A percentile compares a stretch with the other conserved stretches of the same genome.
phyloP scores from a whole-genome alignment of 176 grass and related monocot species.

The Eleusine coracana region DNA sequence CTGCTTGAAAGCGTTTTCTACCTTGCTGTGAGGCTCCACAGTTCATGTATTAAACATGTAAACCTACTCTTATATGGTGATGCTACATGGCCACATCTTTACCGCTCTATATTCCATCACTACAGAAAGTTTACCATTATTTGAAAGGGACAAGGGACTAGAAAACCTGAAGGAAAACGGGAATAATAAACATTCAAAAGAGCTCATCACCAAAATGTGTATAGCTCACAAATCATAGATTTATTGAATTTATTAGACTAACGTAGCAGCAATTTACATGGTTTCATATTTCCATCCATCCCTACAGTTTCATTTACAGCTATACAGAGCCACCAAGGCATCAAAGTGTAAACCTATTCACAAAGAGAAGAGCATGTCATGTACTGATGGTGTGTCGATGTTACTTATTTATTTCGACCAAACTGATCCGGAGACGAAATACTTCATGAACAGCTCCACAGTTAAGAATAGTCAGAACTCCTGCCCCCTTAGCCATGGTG shows the following conservation, averaged over 20 bases:
- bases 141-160: not conserved
- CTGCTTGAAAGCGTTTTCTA: not conserved
- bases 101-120: not conserved
- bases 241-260: slow-evolving; percentile 32
- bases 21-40: not conserved
- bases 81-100: not conserved
- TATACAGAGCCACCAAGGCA: slow-evolving; percentile 21
- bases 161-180: not conserved
- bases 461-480: slow-evolving; percentile 66
- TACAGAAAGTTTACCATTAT: not conserved
- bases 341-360: slow-evolving; percentile 43
- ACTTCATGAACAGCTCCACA: slow-evolving; percentile 82
- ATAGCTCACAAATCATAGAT: not conserved
- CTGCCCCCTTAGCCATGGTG: slow-evolving; percentile 47
- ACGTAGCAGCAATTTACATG: not conserved
- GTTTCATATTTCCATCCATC: slow-evolving; percentile 8
- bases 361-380: not conserved
- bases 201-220: slow-evolving; percentile 4
- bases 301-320: slow-evolving; percentile 30
- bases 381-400: not conserved
- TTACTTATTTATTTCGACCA: slow-evolving; percentile 38
- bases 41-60: slow-evolving; percentile 18
- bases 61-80: not conserved
- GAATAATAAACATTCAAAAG: slow-evolving; percentile 6
- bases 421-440: slow-evolving; percentile 69